phyloP scores from a whole-genome alignment of 2,329 filamentous ascomycete species.

The Sclerotinia glacialis region DNA sequence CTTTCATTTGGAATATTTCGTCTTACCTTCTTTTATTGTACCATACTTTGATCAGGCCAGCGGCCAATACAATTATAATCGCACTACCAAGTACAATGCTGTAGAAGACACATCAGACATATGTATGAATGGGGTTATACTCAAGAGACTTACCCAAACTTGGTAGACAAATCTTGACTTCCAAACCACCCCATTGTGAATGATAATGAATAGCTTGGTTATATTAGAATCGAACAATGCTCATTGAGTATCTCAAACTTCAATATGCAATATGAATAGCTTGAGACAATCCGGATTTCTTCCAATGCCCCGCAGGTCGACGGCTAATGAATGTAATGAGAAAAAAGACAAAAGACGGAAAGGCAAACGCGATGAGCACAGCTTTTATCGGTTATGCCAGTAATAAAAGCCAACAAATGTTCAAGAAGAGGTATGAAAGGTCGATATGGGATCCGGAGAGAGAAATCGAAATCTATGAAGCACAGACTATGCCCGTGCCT shows the following conservation, averaged over 20 bases:
- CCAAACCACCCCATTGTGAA: constrained; percentile 24
- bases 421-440: constrained; percentile 3
- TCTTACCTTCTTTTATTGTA: constrained; percentile 19
- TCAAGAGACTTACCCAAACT: constrained; percentile 17
- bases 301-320: background rate
- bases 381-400: constrained; percentile 7
- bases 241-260: background rate
- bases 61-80: background rate
- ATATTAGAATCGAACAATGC: background rate
- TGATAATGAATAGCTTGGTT: constrained; percentile 9
- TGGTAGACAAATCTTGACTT: constrained; percentile 12
- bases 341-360: constrained; percentile 1
- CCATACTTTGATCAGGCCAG: constrained; percentile 14
- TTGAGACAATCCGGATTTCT: background rate
- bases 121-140: background rate
- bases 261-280: background rate
- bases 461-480: constrained; percentile 8
- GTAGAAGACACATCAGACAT: background rate
- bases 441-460: background rate
- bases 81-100: constrained; percentile 18
- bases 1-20: background rate
- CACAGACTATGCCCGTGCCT: background rate
- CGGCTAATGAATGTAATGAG: constrained; percentile 2
- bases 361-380: constrained; percentile 8
- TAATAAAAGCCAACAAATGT: background rate